Evolutionary conservation across 1,284 basidiomycete species (phyloP), one percentile per base, ranked within the genome.

Genomic region (Vanrija sp.): DNA sequence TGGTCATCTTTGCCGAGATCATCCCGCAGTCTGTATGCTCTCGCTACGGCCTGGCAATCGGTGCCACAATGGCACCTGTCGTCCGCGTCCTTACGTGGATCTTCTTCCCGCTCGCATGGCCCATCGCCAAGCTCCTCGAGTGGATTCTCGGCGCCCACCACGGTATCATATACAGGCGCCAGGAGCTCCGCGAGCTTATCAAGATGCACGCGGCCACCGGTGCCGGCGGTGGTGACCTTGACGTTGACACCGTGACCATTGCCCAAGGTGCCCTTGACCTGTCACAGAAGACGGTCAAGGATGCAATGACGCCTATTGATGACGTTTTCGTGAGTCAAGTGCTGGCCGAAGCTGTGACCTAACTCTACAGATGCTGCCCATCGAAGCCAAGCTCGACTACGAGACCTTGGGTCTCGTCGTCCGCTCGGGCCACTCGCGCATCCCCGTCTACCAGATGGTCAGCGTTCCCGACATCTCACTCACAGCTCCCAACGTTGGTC

Each of bases 41-140:
- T n/a, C 86, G 91, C 21, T 87, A 94, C 78, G 93, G 92, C 34
- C 82, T 96, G 3, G 87, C 87, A 60, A 84, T 96, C 49, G 92
- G 93, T 38, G 91, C 93, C 1, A 88, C 88, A 66, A 89, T 91
- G 82, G 91, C 89, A 0, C 83, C 83, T 0, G 80, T 87, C 54
- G 87, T 89, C 3, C 82, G 80, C 34, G 67, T 82, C 19, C 74
- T 92, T 38, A 85, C 90, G 2, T 87, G 83, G 75, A 73, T 80
- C 15, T 67, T 89, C 68, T 88, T 87, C 63, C 71, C 71, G 4
- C 78, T 92, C 44, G 82, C 88, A 1, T 92, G 88, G 85, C 91
- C 91, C 1, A 87, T 87, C 46, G 90, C 91, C 15, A 88, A 87
- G 67, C 79, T 94, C 0, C 84, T 94, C 42, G 91, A 93, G 69